Percentiles rank a stretch among this genome's conserved stretches.
phyloP scores from a whole-genome alignment of 768 basidiomycete species.

The Trametes villosa region DNA sequence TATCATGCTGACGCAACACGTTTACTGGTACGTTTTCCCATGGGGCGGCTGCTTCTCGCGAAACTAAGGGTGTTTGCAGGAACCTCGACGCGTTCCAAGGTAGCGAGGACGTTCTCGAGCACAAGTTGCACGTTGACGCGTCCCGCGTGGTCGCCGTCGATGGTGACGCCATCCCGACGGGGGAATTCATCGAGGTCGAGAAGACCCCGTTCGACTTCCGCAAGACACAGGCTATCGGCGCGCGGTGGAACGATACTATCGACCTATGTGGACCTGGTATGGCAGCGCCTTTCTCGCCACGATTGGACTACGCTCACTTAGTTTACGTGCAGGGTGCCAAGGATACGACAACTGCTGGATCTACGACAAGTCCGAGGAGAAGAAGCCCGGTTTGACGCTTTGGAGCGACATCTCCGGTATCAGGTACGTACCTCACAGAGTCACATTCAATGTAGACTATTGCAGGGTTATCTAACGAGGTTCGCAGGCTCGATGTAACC shows the following conservation, averaged over 20 bases:
- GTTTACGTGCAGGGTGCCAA: slow-evolving; percentile 43
- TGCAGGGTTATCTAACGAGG: neutral
- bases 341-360: slow-evolving; percentile 58
- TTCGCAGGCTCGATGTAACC: slow-evolving; percentile 48
- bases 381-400: slow-evolving; percentile 41
- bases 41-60: too few species aligned
- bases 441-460: neutral
- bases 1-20: slow-evolving; percentile 60
- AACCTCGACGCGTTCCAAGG: slow-evolving; percentile 58
- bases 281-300: neutral
- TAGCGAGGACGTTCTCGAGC: slow-evolving; percentile 36
- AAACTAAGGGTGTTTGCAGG: slow-evolving; percentile 32
- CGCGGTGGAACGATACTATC: slow-evolving; percentile 29
- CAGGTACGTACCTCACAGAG: slow-evolving; percentile 34
- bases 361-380: slow-evolving; percentile 43
- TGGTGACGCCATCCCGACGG: slow-evolving; percentile 44
- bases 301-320: neutral
- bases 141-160: slow-evolving; percentile 45
- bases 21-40: slow-evolving; percentile 47
- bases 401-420: slow-evolving; percentile 57
- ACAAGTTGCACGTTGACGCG: slow-evolving; percentile 32
- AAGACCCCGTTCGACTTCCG: slow-evolving; percentile 49
- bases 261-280: slow-evolving; percentile 31
- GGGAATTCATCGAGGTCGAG: slow-evolving; percentile 34
- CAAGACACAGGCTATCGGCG: slow-evolving; percentile 32